Evolutionary conservation across 1,284 basidiomycete genomes (phyloP).

Genomic region (Meripilus lineatus): DNA sequence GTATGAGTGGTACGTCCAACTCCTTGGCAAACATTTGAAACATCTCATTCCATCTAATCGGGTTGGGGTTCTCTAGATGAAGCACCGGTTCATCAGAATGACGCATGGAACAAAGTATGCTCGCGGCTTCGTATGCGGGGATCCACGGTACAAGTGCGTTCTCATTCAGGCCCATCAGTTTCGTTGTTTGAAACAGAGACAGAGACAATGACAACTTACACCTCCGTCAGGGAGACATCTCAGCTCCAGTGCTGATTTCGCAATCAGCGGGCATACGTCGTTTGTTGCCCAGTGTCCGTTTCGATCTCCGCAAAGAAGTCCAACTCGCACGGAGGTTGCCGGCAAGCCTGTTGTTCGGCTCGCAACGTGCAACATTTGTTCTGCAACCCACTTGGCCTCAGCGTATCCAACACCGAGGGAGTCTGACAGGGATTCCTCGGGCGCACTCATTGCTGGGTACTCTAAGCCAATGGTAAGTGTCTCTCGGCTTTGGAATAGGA

Average conservation of each 20-base stretch:
- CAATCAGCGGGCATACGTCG: constrained; percentile 27
- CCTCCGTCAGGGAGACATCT: constrained; percentile 22
- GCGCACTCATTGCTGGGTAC: too few relatives aligned
- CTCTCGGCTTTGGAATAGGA: constrained; percentile 7
- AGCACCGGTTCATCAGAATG: constrained; percentile 16
- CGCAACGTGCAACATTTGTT: constrained; percentile 18
- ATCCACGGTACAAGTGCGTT: constrained; percentile 21
- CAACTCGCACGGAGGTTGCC: constrained; percentile 18
- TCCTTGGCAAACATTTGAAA: constrained; percentile 15
- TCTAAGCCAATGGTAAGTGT: too few relatives aligned
- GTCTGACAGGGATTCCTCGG: constrained; percentile 9
- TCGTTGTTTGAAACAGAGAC: background rate
- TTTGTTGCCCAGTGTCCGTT: constrained; percentile 25
- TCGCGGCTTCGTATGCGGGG: constrained; percentile 15
- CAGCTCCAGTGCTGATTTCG: constrained; percentile 20
- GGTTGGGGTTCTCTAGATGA: constrained; percentile 26
- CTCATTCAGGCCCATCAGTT: background rate
- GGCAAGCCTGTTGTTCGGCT: constrained; percentile 12
- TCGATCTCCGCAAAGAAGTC: constrained; percentile 22
- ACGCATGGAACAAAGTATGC: constrained; percentile 14
- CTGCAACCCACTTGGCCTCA: constrained; percentile 24
- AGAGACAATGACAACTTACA: constrained; percentile 11
- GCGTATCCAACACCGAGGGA: constrained; percentile 21
- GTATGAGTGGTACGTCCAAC: constrained; percentile 18
- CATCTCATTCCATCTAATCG: constrained; percentile 18